Percentiles rank a stretch among this genome's conserved stretches.
phyloP scores from a whole-genome alignment of 2,329 filamentous ascomycete species.

The Magnaporthiopsis poae region DNA sequence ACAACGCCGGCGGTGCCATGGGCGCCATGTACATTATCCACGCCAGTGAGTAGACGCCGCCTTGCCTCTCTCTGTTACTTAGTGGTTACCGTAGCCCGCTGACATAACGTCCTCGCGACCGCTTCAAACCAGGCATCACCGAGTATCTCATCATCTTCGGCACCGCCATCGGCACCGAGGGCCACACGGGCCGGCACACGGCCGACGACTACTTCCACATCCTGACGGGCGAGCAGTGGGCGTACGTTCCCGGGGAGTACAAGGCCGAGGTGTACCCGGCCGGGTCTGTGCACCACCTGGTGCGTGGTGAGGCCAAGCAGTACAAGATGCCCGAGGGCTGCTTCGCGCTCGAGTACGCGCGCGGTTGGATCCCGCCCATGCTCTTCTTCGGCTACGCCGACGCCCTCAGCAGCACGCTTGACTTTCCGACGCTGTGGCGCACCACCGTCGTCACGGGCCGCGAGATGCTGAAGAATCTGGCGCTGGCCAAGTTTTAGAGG shows the following conservation, averaged over 20 bases:
- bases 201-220: slow-evolving; percentile 95
- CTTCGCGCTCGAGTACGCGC: slow-evolving; percentile 75
- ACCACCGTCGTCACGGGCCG: slow-evolving; percentile 64
- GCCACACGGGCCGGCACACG: slow-evolving; percentile 78
- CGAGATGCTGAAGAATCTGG: slow-evolving; percentile 66
- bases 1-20: slow-evolving; percentile 87
- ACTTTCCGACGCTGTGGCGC: slow-evolving; percentile 74
- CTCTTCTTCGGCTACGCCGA: slow-evolving; percentile 82
- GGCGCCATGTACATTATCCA: slow-evolving; percentile 85
- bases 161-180: slow-evolving; percentile 73
- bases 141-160: slow-evolving; percentile 89
- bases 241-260: slow-evolving; percentile 61
- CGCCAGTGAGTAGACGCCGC: slow-evolving; percentile 49
- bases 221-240: slow-evolving; percentile 64
- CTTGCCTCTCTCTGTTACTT: neutral
- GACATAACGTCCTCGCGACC: neutral
- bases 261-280: slow-evolving; percentile 59
- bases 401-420: slow-evolving; percentile 67
- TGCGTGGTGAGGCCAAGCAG: slow-evolving; percentile 65
- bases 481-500: slow-evolving; percentile 57
- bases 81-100: neutral
- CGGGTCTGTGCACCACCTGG: slow-evolving; percentile 63
- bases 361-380: slow-evolving; percentile 90
- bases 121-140: slow-evolving; percentile 51
- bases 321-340: slow-evolving; percentile 69